phyloP scores from a whole-genome alignment of 257 asterid genomes.

The Nicotiana sylvestris region DNA sequence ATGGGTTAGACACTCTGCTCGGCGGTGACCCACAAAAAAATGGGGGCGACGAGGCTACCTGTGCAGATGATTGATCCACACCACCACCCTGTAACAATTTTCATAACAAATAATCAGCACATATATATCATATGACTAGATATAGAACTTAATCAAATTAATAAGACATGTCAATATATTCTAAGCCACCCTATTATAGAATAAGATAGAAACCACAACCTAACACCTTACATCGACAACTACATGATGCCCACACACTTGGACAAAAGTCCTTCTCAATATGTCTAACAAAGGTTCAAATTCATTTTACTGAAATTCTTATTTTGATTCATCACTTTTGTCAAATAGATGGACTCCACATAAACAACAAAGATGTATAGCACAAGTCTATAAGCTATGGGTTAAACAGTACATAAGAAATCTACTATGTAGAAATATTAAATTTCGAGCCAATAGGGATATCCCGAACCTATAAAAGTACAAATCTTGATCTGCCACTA shows the following conservation, averaged over 20 bases:
- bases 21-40: constrained; percentile 99
- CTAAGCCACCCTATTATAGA: neutral
- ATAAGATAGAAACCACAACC: neutral
- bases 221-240: neutral
- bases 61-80: constrained; percentile 51
- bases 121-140: neutral
- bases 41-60: constrained; percentile 96
- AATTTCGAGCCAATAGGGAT: too few species aligned
- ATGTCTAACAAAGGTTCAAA: neutral
- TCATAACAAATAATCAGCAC: neutral
- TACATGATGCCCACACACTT: neutral
- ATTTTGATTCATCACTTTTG: neutral
- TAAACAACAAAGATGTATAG: too few species aligned
- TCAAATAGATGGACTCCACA: neutral
- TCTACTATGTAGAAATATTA: too few species aligned
- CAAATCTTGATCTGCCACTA: too few species aligned
- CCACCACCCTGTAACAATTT: constrained; percentile 49
- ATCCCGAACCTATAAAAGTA: too few species aligned
- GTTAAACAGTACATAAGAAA: too few species aligned
- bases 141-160: neutral
- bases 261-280: neutral
- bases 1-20: constrained; percentile 97
- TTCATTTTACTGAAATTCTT: neutral
- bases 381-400: too few species aligned
- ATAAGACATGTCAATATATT: neutral